A percentile compares a stretch with the other conserved stretches of the same genome.
Conservation (phyloP, 1,284 basidiomycete genomes). For the Singerocomus inundabilis region DNA sequence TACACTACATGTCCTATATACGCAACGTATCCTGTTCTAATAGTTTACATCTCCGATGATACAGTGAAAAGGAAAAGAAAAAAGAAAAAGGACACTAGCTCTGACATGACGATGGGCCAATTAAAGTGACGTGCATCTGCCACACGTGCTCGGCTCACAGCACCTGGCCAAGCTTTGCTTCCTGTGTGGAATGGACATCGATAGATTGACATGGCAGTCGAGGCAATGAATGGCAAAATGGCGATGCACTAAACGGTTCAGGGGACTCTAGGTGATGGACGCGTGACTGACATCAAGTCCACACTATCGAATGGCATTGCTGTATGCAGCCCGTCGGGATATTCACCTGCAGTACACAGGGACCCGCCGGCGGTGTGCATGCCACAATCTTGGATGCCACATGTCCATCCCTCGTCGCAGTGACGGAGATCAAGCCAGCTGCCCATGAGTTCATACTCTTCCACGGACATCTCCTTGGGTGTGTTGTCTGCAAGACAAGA, state of each 20-base stretch:
- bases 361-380: slow-evolving; percentile 29
- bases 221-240: slow-evolving; percentile 29
- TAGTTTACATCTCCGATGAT: slow-evolving; percentile 23
- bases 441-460: slow-evolving; percentile 46
- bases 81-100: too few species aligned
- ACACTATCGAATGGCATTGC: slow-evolving; percentile 28
- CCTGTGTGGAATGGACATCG: slow-evolving; percentile 17
- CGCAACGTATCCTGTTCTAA: slow-evolving; percentile 10
- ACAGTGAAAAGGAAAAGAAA: too few species aligned
- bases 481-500: slow-evolving; percentile 21
- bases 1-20: slow-evolving; percentile 20
- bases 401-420: slow-evolving; percentile 26
- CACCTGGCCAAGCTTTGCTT: slow-evolving; percentile 10
- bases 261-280: slow-evolving; percentile 6
- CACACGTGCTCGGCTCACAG: slow-evolving; percentile 37
- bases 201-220: slow-evolving; percentile 25
- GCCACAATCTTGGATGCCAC: slow-evolving; percentile 30
- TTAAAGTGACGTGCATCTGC: slow-evolving; percentile 35
- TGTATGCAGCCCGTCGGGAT: slow-evolving; percentile 16
- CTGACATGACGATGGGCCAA: slow-evolving; percentile 11
- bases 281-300: slow-evolving; percentile 13
- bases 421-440: slow-evolving; percentile 43
- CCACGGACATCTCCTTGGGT: slow-evolving; percentile 37
- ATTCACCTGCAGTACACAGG: slow-evolving; percentile 13
- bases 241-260: slow-evolving; percentile 13